These are phyloP conservation scores for Rhizomucor pusillus DNA, from an alignment of 371 early-diverging fungal species.

Conservation along the genomic window DNA sequence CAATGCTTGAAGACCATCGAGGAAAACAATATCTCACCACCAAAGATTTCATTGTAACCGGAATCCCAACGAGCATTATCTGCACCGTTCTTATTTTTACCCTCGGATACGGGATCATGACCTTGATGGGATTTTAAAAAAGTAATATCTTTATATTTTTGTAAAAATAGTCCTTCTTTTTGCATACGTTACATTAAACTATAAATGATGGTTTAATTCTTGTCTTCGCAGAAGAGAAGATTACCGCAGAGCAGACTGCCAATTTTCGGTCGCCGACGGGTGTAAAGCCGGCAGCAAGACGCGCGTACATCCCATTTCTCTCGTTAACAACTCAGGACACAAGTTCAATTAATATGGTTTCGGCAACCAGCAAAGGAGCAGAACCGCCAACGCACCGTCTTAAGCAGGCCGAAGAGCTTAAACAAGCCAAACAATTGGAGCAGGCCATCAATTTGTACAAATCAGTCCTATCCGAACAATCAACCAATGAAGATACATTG, in stretches of 20 bases:
- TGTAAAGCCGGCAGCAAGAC: neutral
- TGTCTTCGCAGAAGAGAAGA: too few relatives aligned
- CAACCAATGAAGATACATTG: constrained; percentile 29
- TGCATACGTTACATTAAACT: too few relatives aligned
- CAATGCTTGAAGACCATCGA: constrained; percentile 84
- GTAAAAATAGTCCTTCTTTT: too few relatives aligned
- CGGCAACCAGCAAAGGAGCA: constrained; percentile 3
- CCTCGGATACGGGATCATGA: constrained; percentile 68
- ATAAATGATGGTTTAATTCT: too few relatives aligned
- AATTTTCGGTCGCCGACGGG: too few relatives aligned
- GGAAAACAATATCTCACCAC: constrained; percentile 84
- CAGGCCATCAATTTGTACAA: constrained; percentile 56
- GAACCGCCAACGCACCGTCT: constrained; percentile 30
- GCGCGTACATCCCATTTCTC: too few relatives aligned
- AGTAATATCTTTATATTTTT: too few relatives aligned
- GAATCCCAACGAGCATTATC: constrained; percentile 70
- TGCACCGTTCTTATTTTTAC: constrained; percentile 67
- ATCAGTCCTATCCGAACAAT: constrained; percentile 42
- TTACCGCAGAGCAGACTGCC: too few relatives aligned
- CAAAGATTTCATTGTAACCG: constrained; percentile 79
- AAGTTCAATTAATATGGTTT: constrained; percentile 6
- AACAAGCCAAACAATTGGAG: constrained; percentile 47
- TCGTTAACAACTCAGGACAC: too few relatives aligned
- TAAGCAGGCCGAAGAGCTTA: constrained; percentile 48
- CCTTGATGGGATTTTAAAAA: neutral